These are phyloP conservation scores for Nakazawaea sp. DNA, from an alignment of 805 yeast genomes.

Conservation along the genomic window DNA sequence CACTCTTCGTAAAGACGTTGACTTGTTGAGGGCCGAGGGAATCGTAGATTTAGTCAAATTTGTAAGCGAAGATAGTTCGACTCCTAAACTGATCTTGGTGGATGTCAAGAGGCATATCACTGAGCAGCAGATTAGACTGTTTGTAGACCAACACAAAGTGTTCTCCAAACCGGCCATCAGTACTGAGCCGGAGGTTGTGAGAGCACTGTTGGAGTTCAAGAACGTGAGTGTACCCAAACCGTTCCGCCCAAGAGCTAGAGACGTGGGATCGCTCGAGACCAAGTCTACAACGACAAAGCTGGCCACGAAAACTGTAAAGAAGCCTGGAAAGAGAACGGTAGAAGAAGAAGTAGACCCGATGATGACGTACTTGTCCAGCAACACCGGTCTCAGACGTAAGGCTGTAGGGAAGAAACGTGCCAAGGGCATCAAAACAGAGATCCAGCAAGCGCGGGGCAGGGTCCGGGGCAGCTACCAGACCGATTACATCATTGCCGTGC, in stretches of 20 bases:
- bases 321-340: too few relatives aligned
- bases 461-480: not conserved
- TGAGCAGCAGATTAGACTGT: conserved; percentile 9
- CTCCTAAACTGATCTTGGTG: conserved; percentile 5
- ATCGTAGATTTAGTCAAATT: conserved; percentile 9
- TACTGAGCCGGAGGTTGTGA: conserved; percentile 4
- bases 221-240: conserved; percentile 1
- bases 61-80: too few relatives aligned
- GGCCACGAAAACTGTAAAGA: not conserved
- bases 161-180: not conserved
- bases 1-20: conserved; percentile 42
- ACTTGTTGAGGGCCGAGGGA: conserved; percentile 25
- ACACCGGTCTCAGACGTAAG: conserved; percentile 2
- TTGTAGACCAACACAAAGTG: not conserved
- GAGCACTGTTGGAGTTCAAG: conserved; percentile 5
- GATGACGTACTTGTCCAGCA: conserved; percentile 5
- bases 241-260: not conserved
- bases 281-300: not conserved
- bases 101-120: conserved; percentile 15
- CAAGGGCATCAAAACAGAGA: not conserved
- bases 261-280: not conserved
- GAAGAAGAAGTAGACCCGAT: conserved; percentile 7
- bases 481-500: conserved; percentile 42
- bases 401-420: conserved; percentile 8
- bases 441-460: conserved; percentile 10